Percentiles rank a stretch among this genome's conserved stretches.
phyloP scores from a whole-genome alignment of 2,329 filamentous ascomycete genomes.

The Xylaria polymorpha region DNA sequence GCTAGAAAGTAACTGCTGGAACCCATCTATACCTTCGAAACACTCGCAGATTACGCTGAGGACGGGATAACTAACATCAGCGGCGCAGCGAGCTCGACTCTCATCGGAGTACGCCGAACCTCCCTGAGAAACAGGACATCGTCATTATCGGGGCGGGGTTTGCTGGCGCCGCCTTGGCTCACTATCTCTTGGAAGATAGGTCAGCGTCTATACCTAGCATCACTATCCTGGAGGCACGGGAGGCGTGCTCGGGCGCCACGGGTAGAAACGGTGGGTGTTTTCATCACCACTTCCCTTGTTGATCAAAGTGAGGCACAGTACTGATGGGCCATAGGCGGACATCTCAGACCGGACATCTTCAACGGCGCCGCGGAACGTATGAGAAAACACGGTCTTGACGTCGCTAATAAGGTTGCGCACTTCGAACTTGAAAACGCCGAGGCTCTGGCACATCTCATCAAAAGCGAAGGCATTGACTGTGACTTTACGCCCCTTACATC shows the following conservation, averaged over 20 bases:
- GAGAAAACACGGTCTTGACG: slow-evolving; percentile 40
- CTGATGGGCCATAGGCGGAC: slow-evolving; percentile 40
- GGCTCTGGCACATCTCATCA: slow-evolving; percentile 47
- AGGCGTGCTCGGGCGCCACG: slow-evolving; percentile 46
- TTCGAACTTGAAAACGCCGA: slow-evolving; percentile 48
- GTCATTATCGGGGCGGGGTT: slow-evolving; percentile 65
- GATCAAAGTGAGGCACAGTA: neutral
- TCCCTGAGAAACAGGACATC: slow-evolving; percentile 62
- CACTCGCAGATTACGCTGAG: neutral
- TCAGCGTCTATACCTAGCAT: slow-evolving; percentile 37
- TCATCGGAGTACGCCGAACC: slow-evolving; percentile 61
- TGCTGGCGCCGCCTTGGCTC: slow-evolving; percentile 61
- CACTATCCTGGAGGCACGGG: slow-evolving; percentile 47
- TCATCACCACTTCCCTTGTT: neutral
- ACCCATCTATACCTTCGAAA: neutral
- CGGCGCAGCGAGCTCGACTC: slow-evolving; percentile 54
- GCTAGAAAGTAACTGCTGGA: neutral
- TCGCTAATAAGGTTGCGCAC: slow-evolving; percentile 46
- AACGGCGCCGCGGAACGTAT: slow-evolving; percentile 40
- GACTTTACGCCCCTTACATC: slow-evolving; percentile 47
- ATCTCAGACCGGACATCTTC: slow-evolving; percentile 44
- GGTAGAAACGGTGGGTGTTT: slow-evolving; percentile 42
- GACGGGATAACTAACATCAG: neutral
- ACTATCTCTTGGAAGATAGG: slow-evolving; percentile 57
- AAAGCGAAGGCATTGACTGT: slow-evolving; percentile 50